Base-by-base conservation (phyloP, 2,329 filamentous ascomycete genomes). In the Hypoxylon sp. region DNA sequence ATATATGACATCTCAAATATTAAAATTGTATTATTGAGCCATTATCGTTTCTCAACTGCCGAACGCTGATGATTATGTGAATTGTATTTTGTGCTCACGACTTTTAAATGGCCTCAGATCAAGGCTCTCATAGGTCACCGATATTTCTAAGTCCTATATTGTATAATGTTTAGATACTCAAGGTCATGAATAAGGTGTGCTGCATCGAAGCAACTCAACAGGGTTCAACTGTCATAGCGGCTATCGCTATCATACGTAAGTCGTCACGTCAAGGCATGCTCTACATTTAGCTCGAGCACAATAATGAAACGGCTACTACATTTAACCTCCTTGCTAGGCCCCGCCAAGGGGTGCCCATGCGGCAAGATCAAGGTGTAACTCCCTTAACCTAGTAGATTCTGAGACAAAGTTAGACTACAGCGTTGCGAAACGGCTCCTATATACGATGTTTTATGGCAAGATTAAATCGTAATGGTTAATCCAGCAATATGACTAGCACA, bases 221-320 rank as follows among this genome's bases (percentile, higher is more conserved):
- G 17, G 40, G n/a, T 42, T 20, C n/a, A 42, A n/a, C n/a, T 6
- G 7, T 14, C 22, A 7, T 37, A 25, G 35, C 57, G 35, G 8
- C 17, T 30, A 17, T 27, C n/a, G 10, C 11, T 11, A 31, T 17
- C 6, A 17, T n/a, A 44, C 35, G 35, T 61, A 44, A 53, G 46
- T 35, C n/a, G 14, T 22, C 35, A 27, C 27, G 20, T 55, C 20
- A 33, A 51, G 20, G 11, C 20, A 17, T 13, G n/a, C 3, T 8
- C 27, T 25, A 14, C 2, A 17, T 61, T 54, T 44, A 13, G 3
- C 35, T 31, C 22, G 30, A 37, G 22, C 14, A 30, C n/a, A 22
- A 35, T 22, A n/a, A 31, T 54, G 50, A 48, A 61, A 54, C 59
- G 49, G 48, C 27, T 27, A 20, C 20, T 54, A 54, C 10, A 55